These are phyloP conservation scores for Fusarium tanahbumbuense DNA, from an alignment of 2,329 filamentous ascomycete genomes.

Conservation along the genomic window DNA sequence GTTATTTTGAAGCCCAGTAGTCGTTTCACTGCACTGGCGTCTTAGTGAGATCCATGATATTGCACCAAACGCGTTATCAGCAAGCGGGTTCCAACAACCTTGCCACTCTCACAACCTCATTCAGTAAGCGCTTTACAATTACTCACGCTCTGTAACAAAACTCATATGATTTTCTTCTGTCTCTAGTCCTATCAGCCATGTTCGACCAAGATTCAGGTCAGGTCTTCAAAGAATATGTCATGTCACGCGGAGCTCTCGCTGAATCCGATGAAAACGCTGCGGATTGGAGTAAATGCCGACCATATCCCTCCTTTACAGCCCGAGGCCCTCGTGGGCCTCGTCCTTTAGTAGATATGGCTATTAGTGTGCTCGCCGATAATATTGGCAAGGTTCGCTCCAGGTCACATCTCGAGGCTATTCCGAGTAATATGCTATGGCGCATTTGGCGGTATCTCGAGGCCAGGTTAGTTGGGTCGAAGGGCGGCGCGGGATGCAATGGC, in stretches of 20 bases:
- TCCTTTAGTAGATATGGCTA: conserved; percentile 55
- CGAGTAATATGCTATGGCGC: conserved; percentile 50
- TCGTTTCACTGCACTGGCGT: background rate
- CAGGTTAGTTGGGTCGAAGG: conserved; percentile 47
- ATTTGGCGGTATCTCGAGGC: conserved; percentile 56
- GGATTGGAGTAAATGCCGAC: conserved; percentile 53
- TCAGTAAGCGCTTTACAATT: conserved; percentile 1
- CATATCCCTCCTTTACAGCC: conserved; percentile 44
- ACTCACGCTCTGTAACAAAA: background rate
- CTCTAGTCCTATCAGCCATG: conserved; percentile 40
- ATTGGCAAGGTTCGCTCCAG: conserved; percentile 50
- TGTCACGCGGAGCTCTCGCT: conserved; percentile 45
- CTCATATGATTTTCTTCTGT: background rate
- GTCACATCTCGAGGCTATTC: conserved; percentile 51
- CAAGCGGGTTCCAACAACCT: conserved; percentile 8
- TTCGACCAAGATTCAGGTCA: conserved; percentile 52
- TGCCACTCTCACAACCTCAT: conserved; percentile 13
- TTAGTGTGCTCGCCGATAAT: conserved; percentile 53
- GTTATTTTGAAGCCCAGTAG: background rate
- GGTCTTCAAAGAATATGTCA: conserved; percentile 54
- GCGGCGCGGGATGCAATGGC: background rate
- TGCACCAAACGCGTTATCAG: conserved; percentile 16
- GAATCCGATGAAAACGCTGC: conserved; percentile 37
- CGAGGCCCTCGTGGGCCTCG: conserved; percentile 50
- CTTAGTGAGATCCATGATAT: conserved; percentile 8